These are phyloP conservation scores for Monosiga brevicollis DNA, from an alignment of 78 protist species.

Conservation along the genomic window DNA sequence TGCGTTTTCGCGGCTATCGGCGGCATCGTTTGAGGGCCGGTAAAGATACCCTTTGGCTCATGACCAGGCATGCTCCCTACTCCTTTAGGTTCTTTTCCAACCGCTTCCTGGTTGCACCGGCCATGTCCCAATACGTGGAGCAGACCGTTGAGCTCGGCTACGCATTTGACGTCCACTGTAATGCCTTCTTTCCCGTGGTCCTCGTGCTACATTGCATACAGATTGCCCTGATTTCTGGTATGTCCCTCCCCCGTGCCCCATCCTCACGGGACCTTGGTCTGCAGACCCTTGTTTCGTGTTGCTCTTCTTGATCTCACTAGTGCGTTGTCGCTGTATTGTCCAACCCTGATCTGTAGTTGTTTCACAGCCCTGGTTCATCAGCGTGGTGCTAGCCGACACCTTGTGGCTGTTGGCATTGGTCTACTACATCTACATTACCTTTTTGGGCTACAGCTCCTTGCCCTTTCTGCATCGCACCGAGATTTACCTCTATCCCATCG, in stretches of 20 bases:
- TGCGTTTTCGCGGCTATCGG: neutral
- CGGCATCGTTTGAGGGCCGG: neutral
- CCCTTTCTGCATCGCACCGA: constrained; percentile 61
- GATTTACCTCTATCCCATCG: constrained; percentile 56
- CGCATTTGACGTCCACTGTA: constrained; percentile 94
- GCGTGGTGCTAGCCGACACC: constrained; percentile 53
- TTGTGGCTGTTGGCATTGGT: constrained; percentile 56
- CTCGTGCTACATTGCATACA: constrained; percentile 67
- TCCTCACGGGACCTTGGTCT: too few relatives aligned
- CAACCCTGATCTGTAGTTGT: too few relatives aligned
- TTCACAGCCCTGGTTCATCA: constrained; percentile 8
- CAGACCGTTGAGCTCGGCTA: constrained; percentile 85
- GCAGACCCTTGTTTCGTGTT: too few relatives aligned
- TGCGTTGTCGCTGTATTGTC: too few relatives aligned
- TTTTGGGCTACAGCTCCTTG: constrained; percentile 73
- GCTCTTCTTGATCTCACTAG: too few relatives aligned
- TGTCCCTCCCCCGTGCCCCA: too few relatives aligned
- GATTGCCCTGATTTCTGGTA: constrained; percentile 8
- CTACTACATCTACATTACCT: constrained; percentile 83
- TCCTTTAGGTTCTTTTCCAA: constrained; percentile 19
- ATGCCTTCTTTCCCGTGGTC: constrained; percentile 75
- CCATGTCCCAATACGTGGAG: constrained; percentile 49
- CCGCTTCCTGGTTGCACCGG: constrained; percentile 29
- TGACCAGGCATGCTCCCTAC: neutral
- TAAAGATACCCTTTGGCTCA: neutral